Conservation (phyloP, 1,139 yeast species). For the Fermentozyma sake region DNA sequence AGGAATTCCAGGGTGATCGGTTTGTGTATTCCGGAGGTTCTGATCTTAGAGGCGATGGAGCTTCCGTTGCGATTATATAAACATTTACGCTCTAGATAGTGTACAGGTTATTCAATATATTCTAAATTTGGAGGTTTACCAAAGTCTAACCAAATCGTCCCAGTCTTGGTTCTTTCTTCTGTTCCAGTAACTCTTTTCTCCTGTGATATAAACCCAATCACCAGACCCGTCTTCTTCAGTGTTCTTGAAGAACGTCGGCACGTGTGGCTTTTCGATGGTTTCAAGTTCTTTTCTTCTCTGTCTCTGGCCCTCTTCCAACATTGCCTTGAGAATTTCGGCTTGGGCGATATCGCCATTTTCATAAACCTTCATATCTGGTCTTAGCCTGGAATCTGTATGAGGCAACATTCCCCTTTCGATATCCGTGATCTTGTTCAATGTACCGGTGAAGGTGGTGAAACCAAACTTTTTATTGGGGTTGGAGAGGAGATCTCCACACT, state of each 20-base stretch:
- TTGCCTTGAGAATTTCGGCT: slow-evolving; percentile 66
- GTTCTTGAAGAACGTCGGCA: slow-evolving; percentile 62
- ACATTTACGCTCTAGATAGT: not conserved
- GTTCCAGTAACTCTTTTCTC: slow-evolving; percentile 75
- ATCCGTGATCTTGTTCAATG: slow-evolving; percentile 70
- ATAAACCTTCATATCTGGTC: slow-evolving; percentile 79
- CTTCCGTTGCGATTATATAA: slow-evolving; percentile 52
- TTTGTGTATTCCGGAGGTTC: slow-evolving; percentile 67
- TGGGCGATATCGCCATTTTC: slow-evolving; percentile 63
- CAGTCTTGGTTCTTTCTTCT: slow-evolving; percentile 60
- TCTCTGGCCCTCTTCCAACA: slow-evolving; percentile 78
- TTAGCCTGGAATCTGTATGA: slow-evolving; percentile 81
- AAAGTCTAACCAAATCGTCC: slow-evolving; percentile 49
- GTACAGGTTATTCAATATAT: not conserved
- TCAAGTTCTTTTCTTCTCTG: slow-evolving; percentile 62
- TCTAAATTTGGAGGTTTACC: slow-evolving; percentile 30
- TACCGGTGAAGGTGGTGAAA: slow-evolving; percentile 76
- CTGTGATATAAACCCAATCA: slow-evolving; percentile 59
- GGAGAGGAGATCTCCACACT: slow-evolving; percentile 58
- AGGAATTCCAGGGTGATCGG: slow-evolving; percentile 31
- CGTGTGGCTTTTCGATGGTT: slow-evolving; percentile 38
- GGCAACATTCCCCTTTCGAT: slow-evolving; percentile 64
- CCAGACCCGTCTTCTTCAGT: slow-evolving; percentile 36
- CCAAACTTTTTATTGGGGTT: slow-evolving; percentile 69
- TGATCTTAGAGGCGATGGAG: slow-evolving; percentile 80